These are phyloP conservation scores for Erucastrum elatum DNA, from an alignment of 345 rosid species.

Conservation along the genomic window DNA sequence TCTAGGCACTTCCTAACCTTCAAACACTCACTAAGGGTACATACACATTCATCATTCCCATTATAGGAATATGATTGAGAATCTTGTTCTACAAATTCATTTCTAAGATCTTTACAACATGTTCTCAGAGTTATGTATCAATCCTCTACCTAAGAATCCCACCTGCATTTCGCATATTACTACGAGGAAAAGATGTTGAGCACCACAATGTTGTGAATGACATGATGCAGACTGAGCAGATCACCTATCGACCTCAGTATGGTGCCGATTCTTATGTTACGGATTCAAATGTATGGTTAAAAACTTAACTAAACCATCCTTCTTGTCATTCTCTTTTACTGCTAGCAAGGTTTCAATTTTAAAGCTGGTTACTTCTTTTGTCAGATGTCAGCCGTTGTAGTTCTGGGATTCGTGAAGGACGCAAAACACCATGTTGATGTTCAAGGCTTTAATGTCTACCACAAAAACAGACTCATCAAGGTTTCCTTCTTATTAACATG, in stretches of 20 bases:
- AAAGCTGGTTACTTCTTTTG: constrained; percentile 28
- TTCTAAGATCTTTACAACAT: background rate
- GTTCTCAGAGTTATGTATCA: constrained; percentile 78
- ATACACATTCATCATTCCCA: constrained; percentile 17
- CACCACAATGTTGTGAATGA: constrained; percentile 96
- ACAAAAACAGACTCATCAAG: constrained; percentile 95
- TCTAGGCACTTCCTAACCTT: too few species aligned
- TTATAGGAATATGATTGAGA: background rate
- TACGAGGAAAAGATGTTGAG: constrained; percentile 86
- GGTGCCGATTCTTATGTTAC: constrained; percentile 42
- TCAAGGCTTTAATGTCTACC: constrained; percentile 95
- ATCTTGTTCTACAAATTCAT: background rate
- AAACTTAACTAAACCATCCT: background rate
- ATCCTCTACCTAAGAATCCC: constrained; percentile 94
- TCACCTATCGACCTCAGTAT: constrained; percentile 77
- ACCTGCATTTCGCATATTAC: constrained; percentile 71
- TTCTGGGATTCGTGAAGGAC: constrained; percentile 94
- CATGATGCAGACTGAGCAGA: constrained; percentile 80
- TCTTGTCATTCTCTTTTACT: background rate
- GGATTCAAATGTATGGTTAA: constrained; percentile 53
- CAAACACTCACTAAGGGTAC: too few species aligned
- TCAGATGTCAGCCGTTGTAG: constrained; percentile 77
- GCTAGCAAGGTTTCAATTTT: background rate
- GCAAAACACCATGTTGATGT: constrained; percentile 85
- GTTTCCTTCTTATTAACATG: constrained; percentile 42